Evolutionary conservation across 1,139 yeast species (phyloP).

Genomic region (Saccharomyces hybrid): DNA sequence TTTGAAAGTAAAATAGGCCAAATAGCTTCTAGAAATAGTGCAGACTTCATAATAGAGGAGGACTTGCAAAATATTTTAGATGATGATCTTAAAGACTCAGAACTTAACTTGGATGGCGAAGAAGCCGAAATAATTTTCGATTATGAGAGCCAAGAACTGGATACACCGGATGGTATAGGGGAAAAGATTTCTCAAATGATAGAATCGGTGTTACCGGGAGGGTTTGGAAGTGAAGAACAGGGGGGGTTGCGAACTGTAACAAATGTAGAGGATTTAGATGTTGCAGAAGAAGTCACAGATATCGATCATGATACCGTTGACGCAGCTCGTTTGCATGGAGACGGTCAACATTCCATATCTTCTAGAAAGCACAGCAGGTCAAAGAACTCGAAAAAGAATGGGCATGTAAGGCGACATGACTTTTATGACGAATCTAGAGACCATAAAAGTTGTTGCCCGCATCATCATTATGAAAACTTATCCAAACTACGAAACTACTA

Average conservation of each 20-base stretch:
- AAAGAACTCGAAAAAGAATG: neutral
- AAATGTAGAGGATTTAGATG: neutral
- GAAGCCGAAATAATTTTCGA: constrained; percentile 30
- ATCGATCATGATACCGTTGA: neutral
- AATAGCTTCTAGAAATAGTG: neutral
- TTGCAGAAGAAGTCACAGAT: neutral
- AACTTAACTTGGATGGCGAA: constrained; percentile 21
- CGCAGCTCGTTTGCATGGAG: neutral
- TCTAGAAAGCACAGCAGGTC: neutral
- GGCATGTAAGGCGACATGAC: constrained; percentile 2
- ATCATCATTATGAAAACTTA: constrained; percentile 6
- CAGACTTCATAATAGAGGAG: constrained; percentile 2
- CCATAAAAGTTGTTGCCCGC: constrained; percentile 11
- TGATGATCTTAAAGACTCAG: constrained; percentile 20
- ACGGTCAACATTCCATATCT: neutral
- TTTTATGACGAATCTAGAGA: constrained; percentile 2
- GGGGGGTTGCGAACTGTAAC: constrained; percentile 19
- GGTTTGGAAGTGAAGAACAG: constrained; percentile 21
- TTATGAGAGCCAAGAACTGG: constrained; percentile 25
- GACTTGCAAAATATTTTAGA: constrained; percentile 6
- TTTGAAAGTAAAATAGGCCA: neutral
- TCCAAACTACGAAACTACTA: constrained; percentile 12
- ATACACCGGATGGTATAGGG: constrained; percentile 26
- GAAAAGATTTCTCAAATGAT: constrained; percentile 28
- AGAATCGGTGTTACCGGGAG: constrained; percentile 26